A percentile compares a stretch with the other conserved stretches of the same genome.
Conservation (phyloP, 371 early-diverging fungal species). For the Coemansia sp. region DNA sequence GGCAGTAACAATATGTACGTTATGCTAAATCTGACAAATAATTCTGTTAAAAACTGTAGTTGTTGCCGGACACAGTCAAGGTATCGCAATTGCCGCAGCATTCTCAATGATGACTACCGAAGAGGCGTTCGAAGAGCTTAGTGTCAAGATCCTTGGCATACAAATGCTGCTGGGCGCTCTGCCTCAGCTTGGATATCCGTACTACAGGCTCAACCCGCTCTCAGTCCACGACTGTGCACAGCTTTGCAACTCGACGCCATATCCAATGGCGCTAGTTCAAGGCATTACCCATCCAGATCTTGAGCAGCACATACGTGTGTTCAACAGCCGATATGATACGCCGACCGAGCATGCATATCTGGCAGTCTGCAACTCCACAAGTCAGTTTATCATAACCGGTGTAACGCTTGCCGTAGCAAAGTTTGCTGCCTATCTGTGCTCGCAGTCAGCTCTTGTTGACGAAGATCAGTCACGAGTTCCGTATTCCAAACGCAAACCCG, state of each 20-base stretch:
- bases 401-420: not conserved
- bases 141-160: constrained; percentile 68
- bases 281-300: not conserved
- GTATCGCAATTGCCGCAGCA: constrained; percentile 83
- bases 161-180: constrained; percentile 14
- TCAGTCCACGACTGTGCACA: too few species aligned
- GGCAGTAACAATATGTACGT: not conserved
- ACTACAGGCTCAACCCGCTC: constrained; percentile 10
- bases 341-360: constrained; percentile 55
- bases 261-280: constrained; percentile 12
- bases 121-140: constrained; percentile 76
- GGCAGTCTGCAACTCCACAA: constrained; percentile 72
- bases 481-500: constrained; percentile 70
- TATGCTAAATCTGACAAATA: not conserved
- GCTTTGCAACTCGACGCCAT: not conserved
- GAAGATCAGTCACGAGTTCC: constrained; percentile 79
- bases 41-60: constrained; percentile 49
- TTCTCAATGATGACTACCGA: constrained; percentile 77
- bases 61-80: constrained; percentile 87
- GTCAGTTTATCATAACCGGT: constrained; percentile 28
- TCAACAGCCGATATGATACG: constrained; percentile 5
- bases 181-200: constrained; percentile 19
- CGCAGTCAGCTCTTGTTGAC: constrained; percentile 56
- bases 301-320: not conserved
- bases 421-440: not conserved